phyloP scores from a whole-genome alignment of 192 early-diverging fungal genomes.

The Coemansia umbellata region DNA sequence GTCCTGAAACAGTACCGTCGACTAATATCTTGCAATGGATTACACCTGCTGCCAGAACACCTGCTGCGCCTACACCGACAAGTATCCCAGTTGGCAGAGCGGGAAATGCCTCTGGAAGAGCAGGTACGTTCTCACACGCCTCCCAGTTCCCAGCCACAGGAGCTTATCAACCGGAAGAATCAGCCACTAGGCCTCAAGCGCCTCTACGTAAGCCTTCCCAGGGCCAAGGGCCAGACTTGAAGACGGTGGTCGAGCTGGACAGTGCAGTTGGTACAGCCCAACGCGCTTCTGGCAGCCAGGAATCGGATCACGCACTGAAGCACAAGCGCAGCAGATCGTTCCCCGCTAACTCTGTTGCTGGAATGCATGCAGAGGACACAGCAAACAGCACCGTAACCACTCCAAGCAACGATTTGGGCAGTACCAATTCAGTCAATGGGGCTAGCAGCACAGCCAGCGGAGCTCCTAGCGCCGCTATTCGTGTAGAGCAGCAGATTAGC shows the following conservation, averaged over 20 bases:
- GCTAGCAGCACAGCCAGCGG: background rate
- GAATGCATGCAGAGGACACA: conserved; percentile 4
- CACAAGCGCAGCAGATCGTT: conserved; percentile 51
- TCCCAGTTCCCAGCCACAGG: background rate
- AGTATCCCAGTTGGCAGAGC: conserved; percentile 11
- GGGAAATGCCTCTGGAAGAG: conserved; percentile 18
- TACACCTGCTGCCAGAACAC: conserved; percentile 34
- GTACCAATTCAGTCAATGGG: background rate
- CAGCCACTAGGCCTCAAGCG: background rate
- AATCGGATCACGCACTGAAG: conserved; percentile 17
- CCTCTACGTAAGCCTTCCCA: conserved; percentile 10
- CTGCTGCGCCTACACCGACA: conserved; percentile 9
- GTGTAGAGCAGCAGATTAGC: conserved; percentile 30
- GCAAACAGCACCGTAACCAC: background rate
- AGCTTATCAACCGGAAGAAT: background rate
- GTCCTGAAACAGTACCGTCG: conserved; percentile 49
- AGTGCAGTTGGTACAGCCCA: too few species aligned
- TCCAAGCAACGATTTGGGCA: too few species aligned
- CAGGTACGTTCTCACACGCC: conserved; percentile 41
- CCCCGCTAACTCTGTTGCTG: conserved; percentile 13
- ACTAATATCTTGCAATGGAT: conserved; percentile 53
- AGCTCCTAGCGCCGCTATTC: too few species aligned
- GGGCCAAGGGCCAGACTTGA: too few species aligned
- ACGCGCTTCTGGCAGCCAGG: too few species aligned
- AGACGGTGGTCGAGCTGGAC: too few species aligned